These are phyloP conservation scores for Trichoderma gamsii DNA, from an alignment of 495 filamentous ascomycete species.

Conservation along the genomic window DNA sequence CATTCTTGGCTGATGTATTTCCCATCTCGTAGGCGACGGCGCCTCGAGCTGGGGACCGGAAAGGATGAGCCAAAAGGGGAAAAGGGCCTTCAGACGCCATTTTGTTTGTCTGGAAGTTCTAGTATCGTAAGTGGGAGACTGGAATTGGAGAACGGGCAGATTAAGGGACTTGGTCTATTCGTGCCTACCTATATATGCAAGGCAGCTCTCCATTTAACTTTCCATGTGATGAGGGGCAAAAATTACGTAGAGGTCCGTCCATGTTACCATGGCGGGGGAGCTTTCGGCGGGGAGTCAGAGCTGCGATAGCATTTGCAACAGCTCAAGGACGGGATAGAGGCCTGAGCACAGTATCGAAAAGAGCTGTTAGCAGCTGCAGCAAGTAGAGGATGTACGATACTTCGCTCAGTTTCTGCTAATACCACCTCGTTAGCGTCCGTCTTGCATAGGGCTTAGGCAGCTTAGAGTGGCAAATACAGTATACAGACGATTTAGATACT, in stretches of 20 bases:
- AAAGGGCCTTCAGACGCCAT: constrained; percentile 19
- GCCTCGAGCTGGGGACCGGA: constrained; percentile 26
- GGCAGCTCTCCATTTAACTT: too few species aligned
- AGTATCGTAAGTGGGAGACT: background rate
- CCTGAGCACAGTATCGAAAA: background rate
- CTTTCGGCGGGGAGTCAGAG: background rate
- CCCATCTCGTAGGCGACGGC: constrained; percentile 32
- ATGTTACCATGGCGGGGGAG: background rate
- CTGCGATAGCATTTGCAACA: too few species aligned
- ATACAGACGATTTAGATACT: background rate
- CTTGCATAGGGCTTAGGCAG: background rate
- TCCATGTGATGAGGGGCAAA: background rate
- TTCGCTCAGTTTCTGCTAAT: background rate
- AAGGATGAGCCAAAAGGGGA: constrained; percentile 32
- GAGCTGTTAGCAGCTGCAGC: background rate
- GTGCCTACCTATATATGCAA: too few species aligned
- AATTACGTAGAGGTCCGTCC: constrained; percentile 7
- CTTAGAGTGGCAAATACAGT: background rate
- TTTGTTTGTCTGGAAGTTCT: background rate
- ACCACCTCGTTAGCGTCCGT: background rate
- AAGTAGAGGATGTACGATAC: background rate
- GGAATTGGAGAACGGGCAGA: background rate
- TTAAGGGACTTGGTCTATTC: too few species aligned
- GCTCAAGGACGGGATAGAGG: background rate
- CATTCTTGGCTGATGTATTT: constrained; percentile 42